Evolutionary conservation across 2,329 filamentous ascomycete species (phyloP).

Genomic region (Ascocoryne sarcoides): DNA sequence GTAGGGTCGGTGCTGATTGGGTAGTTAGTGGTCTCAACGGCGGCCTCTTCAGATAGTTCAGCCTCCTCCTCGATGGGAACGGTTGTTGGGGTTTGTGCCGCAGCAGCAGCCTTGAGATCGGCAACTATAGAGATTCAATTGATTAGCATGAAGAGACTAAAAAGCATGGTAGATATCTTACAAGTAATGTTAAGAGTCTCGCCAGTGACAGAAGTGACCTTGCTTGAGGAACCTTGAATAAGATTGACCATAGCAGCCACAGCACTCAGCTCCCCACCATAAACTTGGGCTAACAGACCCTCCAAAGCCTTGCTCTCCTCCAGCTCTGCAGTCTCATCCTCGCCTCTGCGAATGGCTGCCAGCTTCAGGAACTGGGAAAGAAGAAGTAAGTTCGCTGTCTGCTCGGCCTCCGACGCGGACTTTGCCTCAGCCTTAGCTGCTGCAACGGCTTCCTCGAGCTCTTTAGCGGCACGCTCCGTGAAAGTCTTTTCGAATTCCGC

Average conservation of each 20-base stretch:
- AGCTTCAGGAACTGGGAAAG: conserved; percentile 74
- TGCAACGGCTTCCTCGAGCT: conserved; percentile 40
- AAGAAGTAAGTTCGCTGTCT: conserved; percentile 57
- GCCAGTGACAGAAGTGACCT: conserved; percentile 55
- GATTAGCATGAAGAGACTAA: conserved; percentile 10
- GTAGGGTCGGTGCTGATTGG: conserved; percentile 53
- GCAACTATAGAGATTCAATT: conserved; percentile 36
- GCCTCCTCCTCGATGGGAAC: conserved; percentile 27
- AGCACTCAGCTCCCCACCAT: conserved; percentile 67
- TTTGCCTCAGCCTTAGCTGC: conserved; percentile 42
- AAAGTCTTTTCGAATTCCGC: conserved; percentile 50
- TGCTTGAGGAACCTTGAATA: conserved; percentile 62
- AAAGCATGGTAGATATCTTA: conserved; percentile 35
- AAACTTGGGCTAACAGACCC: conserved; percentile 68
- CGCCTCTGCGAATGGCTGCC: conserved; percentile 65
- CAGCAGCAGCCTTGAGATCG: conserved; percentile 47
- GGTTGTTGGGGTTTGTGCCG: conserved; percentile 42
- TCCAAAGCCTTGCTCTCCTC: conserved; percentile 77
- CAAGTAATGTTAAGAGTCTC: conserved; percentile 62
- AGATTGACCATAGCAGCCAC: conserved; percentile 70
- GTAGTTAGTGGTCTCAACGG: conserved; percentile 29
- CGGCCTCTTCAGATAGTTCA: conserved; percentile 7
- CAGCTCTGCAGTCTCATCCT: conserved; percentile 51
- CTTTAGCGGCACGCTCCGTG: conserved; percentile 38
- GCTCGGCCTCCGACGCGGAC: conserved; percentile 44